Base-by-base conservation (phyloP, 2,329 filamentous ascomycete genomes). In the Didymella sp. region DNA sequence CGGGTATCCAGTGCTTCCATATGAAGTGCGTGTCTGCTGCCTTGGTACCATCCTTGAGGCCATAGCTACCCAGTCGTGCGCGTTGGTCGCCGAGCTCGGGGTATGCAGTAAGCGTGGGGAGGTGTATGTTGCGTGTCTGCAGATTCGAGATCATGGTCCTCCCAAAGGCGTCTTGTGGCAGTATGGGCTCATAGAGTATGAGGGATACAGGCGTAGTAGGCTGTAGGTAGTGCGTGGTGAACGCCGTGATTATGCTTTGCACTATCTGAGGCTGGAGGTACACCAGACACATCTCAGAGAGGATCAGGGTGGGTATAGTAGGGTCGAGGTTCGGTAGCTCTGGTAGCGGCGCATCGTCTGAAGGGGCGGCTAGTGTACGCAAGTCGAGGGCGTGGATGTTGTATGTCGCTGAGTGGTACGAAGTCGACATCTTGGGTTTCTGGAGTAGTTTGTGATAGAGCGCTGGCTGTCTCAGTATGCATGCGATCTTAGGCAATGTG, bases 251-350 rank as follows among this genome's bases (percentile, higher is more conserved):
- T 4, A 94, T 86, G 1, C 79, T 77, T 33, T 82, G 80, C 0
- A 92, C 89, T 48, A 87, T 83, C 0, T 82, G 69, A 0, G 87
- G 83, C 8, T 88, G 82, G 1, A 99, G 84, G 71, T 99, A 99
- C 73, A 95, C 91, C 28, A 99, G 84, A 73, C 95, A 99, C 81
- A 95, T 98, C 76, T 99, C 95, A 0, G 94, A 98, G 6, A 99
- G 82, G 22, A 99, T 77, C 8, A 99, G 79, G 0, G 95, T 99
- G 0, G 95, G 92, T 0, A 91, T 67, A 22, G 72, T 85, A 68
- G 64, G 77, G 71, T 79, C 84, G 66, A 79, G 86, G 63, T 66
- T 76, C 1, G 78, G 77, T 9, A 82, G 62, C 43, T 56, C 60
- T 41, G 58, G 67, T 58, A 64, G 48, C 54, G 69, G 45, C 6